These are phyloP conservation scores for Baorangia bicolor DNA, from an alignment of 768 basidiomycete genomes.

Conservation along the genomic window DNA sequence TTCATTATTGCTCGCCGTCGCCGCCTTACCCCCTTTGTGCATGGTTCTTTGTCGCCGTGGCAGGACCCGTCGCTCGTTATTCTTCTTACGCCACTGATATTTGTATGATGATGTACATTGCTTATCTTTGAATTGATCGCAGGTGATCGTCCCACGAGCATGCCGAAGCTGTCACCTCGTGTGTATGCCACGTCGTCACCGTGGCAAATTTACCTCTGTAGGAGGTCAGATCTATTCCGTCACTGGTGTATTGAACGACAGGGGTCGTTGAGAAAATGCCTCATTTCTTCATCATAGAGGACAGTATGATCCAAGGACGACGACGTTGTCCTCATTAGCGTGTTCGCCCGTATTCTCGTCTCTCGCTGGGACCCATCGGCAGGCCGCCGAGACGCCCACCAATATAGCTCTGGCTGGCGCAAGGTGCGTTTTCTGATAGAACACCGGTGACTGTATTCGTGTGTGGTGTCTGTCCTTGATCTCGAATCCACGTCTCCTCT, in stretches of 20 bases:
- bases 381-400: not conserved
- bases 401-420: not conserved
- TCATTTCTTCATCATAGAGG: not conserved
- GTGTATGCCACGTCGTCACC: not conserved
- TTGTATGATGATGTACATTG: slow-evolving; percentile 1
- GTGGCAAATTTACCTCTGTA: not conserved
- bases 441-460: not conserved
- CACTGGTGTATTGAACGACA: not conserved
- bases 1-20: not conserved
- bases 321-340: too few species aligned
- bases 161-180: not conserved
- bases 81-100: not conserved
- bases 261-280: not conserved
- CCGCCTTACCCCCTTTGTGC: not conserved
- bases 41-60: not conserved
- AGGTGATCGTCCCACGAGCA: not conserved
- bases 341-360: too few species aligned
- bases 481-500: not conserved
- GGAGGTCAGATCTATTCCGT: not conserved
- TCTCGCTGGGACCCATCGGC: not conserved
- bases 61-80: not conserved
- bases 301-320: not conserved
- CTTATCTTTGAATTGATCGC: slow-evolving; percentile 5
- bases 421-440: not conserved
- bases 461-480: not conserved